Evolutionary conservation across 495 filamentous ascomycete genomes (phyloP).

Genomic region (Lasiosphaeria hispida): DNA sequence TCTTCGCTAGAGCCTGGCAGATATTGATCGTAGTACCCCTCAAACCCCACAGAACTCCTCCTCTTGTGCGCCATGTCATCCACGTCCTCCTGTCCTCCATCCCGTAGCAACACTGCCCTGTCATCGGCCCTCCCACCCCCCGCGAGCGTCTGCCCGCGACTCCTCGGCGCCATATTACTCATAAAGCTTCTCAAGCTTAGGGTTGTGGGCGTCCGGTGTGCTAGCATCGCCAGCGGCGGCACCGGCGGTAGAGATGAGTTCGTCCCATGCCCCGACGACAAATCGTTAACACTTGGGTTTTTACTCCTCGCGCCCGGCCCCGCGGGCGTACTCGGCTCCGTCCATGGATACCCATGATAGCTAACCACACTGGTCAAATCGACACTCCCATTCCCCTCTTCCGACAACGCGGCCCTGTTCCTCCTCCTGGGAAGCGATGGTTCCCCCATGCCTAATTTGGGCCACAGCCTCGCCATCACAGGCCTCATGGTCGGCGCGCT

Average conservation of each 20-base stretch:
- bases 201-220: constrained; percentile 27
- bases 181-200: constrained; percentile 32
- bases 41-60: constrained; percentile 24
- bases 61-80: constrained; percentile 10
- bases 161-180: constrained; percentile 25
- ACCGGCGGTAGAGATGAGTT: constrained; percentile 9
- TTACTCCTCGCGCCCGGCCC: constrained; percentile 10
- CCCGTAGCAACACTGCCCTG: constrained; percentile 11
- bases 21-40: constrained; percentile 28
- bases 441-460: constrained; percentile 20
- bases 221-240: constrained; percentile 10
- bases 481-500: constrained; percentile 33
- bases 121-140: constrained; percentile 10
- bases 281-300: constrained; percentile 18
- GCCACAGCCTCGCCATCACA: constrained; percentile 25
- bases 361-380: constrained; percentile 27
- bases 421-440: not conserved
- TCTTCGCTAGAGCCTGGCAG: constrained; percentile 13
- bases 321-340: constrained; percentile 16
- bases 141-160: constrained; percentile 10
- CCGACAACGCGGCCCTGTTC: too few species aligned
- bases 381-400: constrained; percentile 16
- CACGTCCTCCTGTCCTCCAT: not conserved
- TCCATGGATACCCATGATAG: constrained; percentile 28
- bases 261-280: not conserved